Base-by-base conservation (phyloP, 2,329 filamentous ascomycete genomes). In the Phialocephala sp. region DNA sequence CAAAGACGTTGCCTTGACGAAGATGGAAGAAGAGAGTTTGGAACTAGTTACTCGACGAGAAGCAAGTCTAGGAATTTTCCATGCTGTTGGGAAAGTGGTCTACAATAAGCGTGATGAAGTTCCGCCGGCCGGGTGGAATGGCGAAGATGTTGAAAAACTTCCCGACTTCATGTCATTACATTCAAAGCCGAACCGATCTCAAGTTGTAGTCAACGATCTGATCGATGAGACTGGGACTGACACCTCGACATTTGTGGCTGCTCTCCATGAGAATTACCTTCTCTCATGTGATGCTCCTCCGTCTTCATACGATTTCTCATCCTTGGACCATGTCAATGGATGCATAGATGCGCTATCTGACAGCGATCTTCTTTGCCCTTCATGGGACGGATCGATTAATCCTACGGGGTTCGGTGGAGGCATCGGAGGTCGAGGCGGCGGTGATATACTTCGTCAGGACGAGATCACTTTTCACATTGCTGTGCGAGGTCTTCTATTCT, bases 191-290 rank as follows among this genome's bases (percentile, higher is more conserved):
- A 89, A 86, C 71, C 80, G 81, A 41, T 89, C 90, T 0, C 84
- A 91, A 68, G 89, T 93, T 1, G 80, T 82, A 8, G 85, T 91
- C 8, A 90, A 97, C 69, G 84, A 86, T 0, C 83, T 99, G n/a
- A 90, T 97, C 27, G 92, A 97, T 73, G 94, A 97, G 79, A 93
- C 91, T 0, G 95, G 95, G 0, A 97, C 95, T 0, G 95, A 99
- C 74, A 92, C 90, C 0, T 88, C 91, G 64, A 97, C 94, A 0
- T 97, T 97, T 74, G 87, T 97, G 58, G 91, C 93, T 4, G 92
- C 93, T 3, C 81, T 98, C 0, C 94, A 98, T 75, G 95, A 99
- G 74, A 99, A 99, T 75, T 98, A 97, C 72, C 84, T 90, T 1
- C 82, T 93, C 0, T 98, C 95, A 0, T 98, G 94, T 75, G 87